Conservation (phyloP, 164 flowering plant genomes). For the Stephania japonica region DNA sequence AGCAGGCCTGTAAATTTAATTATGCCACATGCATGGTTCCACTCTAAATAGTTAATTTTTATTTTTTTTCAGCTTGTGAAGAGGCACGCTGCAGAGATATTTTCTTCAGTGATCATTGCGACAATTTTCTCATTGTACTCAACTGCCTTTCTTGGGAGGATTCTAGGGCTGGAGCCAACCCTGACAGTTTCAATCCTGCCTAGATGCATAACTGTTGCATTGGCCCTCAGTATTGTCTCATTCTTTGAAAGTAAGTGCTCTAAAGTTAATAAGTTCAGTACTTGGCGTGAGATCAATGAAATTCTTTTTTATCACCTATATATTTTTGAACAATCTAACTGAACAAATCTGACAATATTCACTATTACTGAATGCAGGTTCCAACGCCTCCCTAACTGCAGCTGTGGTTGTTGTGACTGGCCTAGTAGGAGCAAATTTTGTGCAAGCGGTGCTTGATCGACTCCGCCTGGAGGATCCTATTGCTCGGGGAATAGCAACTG, state of each 20-base stretch:
- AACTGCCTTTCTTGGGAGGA: constrained; percentile 81
- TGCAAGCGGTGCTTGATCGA: constrained; percentile 75
- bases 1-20: too few relatives aligned
- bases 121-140: constrained; percentile 89
- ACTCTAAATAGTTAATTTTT: not conserved
- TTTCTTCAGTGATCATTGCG: constrained; percentile 74
- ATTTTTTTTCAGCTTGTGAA: constrained; percentile 66
- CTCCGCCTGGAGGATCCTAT: constrained; percentile 78
- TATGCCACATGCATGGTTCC: too few relatives aligned
- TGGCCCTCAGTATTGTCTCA: constrained; percentile 95
- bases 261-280: not conserved
- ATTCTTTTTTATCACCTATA: not conserved
- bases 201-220: constrained; percentile 95
- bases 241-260: constrained; percentile 70
- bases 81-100: constrained; percentile 98
- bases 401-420: constrained; percentile 95
- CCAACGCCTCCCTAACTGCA: constrained; percentile 89
- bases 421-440: constrained; percentile 90
- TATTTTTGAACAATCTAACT: not conserved
- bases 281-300: not conserved
- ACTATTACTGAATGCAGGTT: constrained; percentile 40
- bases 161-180: constrained; percentile 64
- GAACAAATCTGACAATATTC: not conserved
- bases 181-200: constrained; percentile 82
- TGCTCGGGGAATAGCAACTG: constrained; percentile 97